Conservation (phyloP, 495 filamentous ascomycete genomes). For the Lepidopterella palustris region DNA sequence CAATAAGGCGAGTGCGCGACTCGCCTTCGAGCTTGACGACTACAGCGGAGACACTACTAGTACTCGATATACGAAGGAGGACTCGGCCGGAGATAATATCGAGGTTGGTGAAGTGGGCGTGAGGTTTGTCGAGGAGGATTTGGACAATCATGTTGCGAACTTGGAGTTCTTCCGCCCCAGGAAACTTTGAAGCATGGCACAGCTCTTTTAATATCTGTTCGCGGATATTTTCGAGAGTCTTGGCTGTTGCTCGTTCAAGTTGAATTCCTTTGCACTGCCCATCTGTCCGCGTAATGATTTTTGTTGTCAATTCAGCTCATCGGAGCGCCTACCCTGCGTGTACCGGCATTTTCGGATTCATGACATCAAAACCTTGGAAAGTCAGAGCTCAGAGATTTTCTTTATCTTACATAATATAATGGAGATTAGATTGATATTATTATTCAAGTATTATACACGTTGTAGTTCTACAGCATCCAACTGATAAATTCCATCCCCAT, state of each 20-base stretch:
- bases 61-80: slow-evolving; percentile 54
- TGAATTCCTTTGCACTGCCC: background rate
- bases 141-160: slow-evolving; percentile 60
- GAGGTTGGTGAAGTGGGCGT: slow-evolving; percentile 79
- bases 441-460: too few relatives aligned
- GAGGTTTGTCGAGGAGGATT: slow-evolving; percentile 67
- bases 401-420: background rate
- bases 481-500: too few relatives aligned
- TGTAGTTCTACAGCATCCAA: too few relatives aligned
- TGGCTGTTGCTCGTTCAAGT: background rate
- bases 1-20: slow-evolving; percentile 56
- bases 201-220: background rate
- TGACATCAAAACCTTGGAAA: background rate
- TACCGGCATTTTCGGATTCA: background rate
- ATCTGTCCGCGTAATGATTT: slow-evolving; percentile 2
- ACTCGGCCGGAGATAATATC: slow-evolving; percentile 70
- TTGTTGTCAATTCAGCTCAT: background rate
- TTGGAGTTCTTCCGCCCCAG: background rate
- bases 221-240: background rate
- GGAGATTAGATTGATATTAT: background rate
- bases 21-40: slow-evolving; percentile 94
- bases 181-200: background rate
- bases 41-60: slow-evolving; percentile 66
- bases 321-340: background rate
- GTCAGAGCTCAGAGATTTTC: background rate